Conservation (phyloP, 192 early-diverging fungal species). For the Diversispora eburnea region DNA sequence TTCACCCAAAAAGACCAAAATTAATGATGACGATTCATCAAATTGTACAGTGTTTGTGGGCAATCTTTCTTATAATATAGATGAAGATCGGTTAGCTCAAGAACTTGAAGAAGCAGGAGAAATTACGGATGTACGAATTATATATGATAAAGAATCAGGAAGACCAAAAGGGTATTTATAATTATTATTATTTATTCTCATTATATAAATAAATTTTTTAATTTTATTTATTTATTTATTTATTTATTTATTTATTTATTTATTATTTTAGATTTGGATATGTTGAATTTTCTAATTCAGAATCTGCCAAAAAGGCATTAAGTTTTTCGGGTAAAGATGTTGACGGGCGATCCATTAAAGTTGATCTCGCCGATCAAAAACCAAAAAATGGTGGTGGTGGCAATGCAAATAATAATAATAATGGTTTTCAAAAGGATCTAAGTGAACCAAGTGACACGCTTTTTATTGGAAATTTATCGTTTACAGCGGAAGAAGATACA, state of each 20-base stretch:
- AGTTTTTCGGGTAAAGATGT: conserved; percentile 66
- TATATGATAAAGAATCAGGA: conserved; percentile 68
- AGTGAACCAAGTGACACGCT: conserved; percentile 66
- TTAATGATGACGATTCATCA: background rate
- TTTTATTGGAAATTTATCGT: conserved; percentile 78
- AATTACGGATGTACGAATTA: conserved; percentile 71
- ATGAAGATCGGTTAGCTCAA: conserved; percentile 59
- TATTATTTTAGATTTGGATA: conserved; percentile 69
- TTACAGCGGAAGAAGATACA: conserved; percentile 58
- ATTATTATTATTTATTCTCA: background rate
- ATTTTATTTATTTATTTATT: background rate
- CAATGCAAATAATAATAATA: conserved; percentile 35
- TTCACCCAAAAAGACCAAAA: conserved; percentile 12
- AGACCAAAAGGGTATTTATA: conserved; percentile 65
- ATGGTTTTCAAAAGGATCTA: conserved; percentile 34
- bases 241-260: background rate
- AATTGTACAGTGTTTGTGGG: conserved; percentile 65
- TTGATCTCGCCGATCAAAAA: conserved; percentile 67
- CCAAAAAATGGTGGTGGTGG: conserved; percentile 35
- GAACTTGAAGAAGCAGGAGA: conserved; percentile 68
- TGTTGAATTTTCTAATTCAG: conserved; percentile 74
- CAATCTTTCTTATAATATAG: conserved; percentile 67
- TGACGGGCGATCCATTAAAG: conserved; percentile 76
- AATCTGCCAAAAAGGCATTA: conserved; percentile 65
- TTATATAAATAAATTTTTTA: background rate